Evolutionary conservation across 306 rosid species (phyloP).

Genomic region (Malus sylvestris): DNA sequence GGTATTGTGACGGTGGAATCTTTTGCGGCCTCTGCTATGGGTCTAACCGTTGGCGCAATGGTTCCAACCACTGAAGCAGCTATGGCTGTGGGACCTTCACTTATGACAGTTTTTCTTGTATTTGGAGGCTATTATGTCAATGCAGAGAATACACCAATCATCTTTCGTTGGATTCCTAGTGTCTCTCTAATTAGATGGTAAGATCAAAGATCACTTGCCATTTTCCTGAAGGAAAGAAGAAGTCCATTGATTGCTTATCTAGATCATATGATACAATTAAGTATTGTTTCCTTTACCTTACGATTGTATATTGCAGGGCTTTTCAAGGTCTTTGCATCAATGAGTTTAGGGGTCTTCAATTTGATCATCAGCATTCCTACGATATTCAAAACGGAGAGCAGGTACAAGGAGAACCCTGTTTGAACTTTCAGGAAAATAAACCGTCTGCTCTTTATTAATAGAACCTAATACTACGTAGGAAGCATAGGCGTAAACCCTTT

Average conservation of each 20-base stretch:
- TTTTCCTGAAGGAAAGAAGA: neutral
- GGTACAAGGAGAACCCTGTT: slow-evolving; percentile 34
- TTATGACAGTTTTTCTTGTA: slow-evolving; percentile 84
- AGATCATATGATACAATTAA: neutral
- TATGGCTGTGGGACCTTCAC: slow-evolving; percentile 91
- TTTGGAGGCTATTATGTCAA: slow-evolving; percentile 94
- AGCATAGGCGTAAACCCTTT: neutral
- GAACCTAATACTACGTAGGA: neutral
- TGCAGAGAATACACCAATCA: slow-evolving; percentile 77
- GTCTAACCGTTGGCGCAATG: slow-evolving; percentile 94
- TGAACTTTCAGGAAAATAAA: neutral
- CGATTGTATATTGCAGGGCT: slow-evolving; percentile 57
- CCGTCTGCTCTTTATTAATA: neutral
- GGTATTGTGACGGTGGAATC: slow-evolving; percentile 80
- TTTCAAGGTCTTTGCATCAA: slow-evolving; percentile 92
- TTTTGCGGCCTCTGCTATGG: slow-evolving; percentile 97
- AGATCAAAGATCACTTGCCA: slow-evolving; percentile 18
- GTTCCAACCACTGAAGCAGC: slow-evolving; percentile 95
- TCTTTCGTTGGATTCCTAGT: slow-evolving; percentile 93
- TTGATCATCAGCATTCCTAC: slow-evolving; percentile 74
- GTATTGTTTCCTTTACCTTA: neutral
- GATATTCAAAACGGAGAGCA: slow-evolving; percentile 88
- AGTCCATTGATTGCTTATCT: neutral
- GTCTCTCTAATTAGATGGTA: slow-evolving; percentile 91
- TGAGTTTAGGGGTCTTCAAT: slow-evolving; percentile 78